phyloP scores from a whole-genome alignment of 208 protist species.

The Crithidia acanthocephali region DNA sequence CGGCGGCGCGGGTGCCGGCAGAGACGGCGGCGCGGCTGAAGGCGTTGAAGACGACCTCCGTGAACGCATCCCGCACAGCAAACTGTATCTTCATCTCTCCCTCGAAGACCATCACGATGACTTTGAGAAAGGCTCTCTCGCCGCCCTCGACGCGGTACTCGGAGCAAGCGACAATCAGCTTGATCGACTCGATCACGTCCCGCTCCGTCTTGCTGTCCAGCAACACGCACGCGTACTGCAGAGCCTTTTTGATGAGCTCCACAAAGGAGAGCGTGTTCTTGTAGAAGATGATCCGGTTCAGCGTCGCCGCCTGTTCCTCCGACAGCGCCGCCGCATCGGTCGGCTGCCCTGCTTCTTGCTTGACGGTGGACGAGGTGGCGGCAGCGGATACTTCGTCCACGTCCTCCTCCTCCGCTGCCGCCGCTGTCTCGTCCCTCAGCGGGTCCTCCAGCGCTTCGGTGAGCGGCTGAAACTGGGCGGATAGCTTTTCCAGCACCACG shows the following conservation, averaged over 20 bases:
- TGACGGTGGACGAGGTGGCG: neutral
- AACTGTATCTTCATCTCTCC: slow-evolving; percentile 89
- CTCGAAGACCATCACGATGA: slow-evolving; percentile 90
- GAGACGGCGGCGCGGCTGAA: slow-evolving; percentile 69
- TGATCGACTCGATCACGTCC: slow-evolving; percentile 89
- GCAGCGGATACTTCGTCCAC: slow-evolving; percentile 1
- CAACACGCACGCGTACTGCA: slow-evolving; percentile 65
- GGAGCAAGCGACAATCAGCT: slow-evolving; percentile 82
- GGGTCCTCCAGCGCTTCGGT: slow-evolving; percentile 35
- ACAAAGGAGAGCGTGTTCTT: slow-evolving; percentile 76
- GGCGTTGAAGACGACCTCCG: slow-evolving; percentile 81
- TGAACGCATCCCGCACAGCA: slow-evolving; percentile 90
- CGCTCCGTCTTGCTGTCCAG: slow-evolving; percentile 87
- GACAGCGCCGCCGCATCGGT: slow-evolving; percentile 29
- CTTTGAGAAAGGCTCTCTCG: slow-evolving; percentile 70
- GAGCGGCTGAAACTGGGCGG: slow-evolving; percentile 48
- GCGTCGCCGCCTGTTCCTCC: slow-evolving; percentile 51
- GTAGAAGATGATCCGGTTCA: slow-evolving; percentile 83
- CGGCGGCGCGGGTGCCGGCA: slow-evolving; percentile 53
- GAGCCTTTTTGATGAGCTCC: slow-evolving; percentile 63
- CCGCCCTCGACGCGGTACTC: slow-evolving; percentile 76
- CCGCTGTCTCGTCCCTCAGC: slow-evolving; percentile 18
- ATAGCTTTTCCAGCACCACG: slow-evolving; percentile 34
- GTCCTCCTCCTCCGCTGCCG: slow-evolving; percentile 8
- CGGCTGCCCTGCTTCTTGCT: slow-evolving; percentile 1